Percentiles rank a stretch among this genome's conserved stretches.
Evolutionary conservation across 2,329 filamentous ascomycete genomes (phyloP).

Genomic region (Cyphellophora attinorum): DNA sequence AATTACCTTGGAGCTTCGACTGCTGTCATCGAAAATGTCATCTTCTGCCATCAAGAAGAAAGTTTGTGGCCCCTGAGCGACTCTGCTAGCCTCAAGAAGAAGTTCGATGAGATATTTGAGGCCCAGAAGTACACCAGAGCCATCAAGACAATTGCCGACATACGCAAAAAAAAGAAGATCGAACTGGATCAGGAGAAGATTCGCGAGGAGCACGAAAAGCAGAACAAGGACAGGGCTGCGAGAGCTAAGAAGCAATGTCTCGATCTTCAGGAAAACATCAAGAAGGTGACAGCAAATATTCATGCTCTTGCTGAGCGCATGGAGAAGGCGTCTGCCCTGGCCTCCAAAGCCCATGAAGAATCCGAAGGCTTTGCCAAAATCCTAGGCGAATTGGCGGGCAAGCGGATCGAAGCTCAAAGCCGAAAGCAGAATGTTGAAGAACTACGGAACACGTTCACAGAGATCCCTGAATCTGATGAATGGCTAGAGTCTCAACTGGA

Average conservation of each 20-base stretch:
- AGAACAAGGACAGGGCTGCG: slow-evolving; percentile 76
- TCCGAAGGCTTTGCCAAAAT: slow-evolving; percentile 66
- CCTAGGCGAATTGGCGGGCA: slow-evolving; percentile 64
- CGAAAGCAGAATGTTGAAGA: slow-evolving; percentile 62
- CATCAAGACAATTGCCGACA: slow-evolving; percentile 83
- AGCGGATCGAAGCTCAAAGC: slow-evolving; percentile 63
- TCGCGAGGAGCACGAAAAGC: slow-evolving; percentile 66
- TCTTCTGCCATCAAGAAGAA: slow-evolving; percentile 98
- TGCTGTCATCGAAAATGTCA: slow-evolving; percentile 85
- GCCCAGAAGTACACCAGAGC: slow-evolving; percentile 95
- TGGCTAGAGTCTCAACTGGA: slow-evolving; percentile 62
- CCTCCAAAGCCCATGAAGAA: slow-evolving; percentile 59
- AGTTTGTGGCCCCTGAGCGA: slow-evolving; percentile 95
- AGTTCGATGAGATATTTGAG: slow-evolving; percentile 96
- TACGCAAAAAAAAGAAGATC: slow-evolving; percentile 74
- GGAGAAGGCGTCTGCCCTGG: slow-evolving; percentile 35
- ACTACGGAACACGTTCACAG: slow-evolving; percentile 61
- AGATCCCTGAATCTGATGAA: slow-evolving; percentile 69
- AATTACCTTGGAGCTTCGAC: slow-evolving; percentile 80
- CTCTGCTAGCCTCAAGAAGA: slow-evolving; percentile 75
- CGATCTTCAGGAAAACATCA: slow-evolving; percentile 53
- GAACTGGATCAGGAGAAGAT: slow-evolving; percentile 64
- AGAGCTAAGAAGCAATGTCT: slow-evolving; percentile 56
- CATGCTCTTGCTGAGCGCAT: slow-evolving; percentile 44
- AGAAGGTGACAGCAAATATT: slow-evolving; percentile 51